Evolutionary conservation across 768 basidiomycete species (phyloP).

Genomic region (Pisolithus orientalis): DNA sequence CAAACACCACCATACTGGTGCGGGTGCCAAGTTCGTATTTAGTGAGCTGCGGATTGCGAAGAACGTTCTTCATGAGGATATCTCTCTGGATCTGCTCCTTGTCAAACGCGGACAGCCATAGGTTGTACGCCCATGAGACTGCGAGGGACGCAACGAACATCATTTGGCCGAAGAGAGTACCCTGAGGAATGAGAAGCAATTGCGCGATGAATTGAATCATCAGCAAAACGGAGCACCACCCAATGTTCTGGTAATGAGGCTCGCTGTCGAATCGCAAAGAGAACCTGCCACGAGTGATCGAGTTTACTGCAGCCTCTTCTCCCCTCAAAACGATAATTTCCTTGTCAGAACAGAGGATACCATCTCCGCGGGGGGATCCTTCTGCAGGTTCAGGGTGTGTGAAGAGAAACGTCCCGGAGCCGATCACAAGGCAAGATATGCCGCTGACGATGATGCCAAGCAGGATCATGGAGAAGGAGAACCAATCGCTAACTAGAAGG

Average conservation of each 20-base stretch:
- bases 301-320: slow-evolving; percentile 19
- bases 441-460: slow-evolving; percentile 28
- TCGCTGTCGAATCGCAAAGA: slow-evolving; percentile 8
- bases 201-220: slow-evolving; percentile 26
- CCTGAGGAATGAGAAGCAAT: slow-evolving; percentile 15
- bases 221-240: slow-evolving; percentile 22
- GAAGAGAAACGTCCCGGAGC: slow-evolving; percentile 18
- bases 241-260: slow-evolving; percentile 9
- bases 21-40: slow-evolving; percentile 1
- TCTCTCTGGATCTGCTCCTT: slow-evolving; percentile 15
- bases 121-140: slow-evolving; percentile 30
- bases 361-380: slow-evolving; percentile 21
- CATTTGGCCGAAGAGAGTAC: no score
- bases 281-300: slow-evolving; percentile 25
- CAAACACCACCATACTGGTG: slow-evolving; percentile 1
- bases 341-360: slow-evolving; percentile 15
- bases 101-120: slow-evolving; percentile 27
- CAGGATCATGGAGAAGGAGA: slow-evolving; percentile 22
- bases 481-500: slow-evolving; percentile 24
- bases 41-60: not conserved
- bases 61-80: slow-evolving; percentile 4
- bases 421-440: slow-evolving; percentile 19
- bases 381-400: slow-evolving; percentile 8
- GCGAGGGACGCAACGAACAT: slow-evolving; percentile 18
- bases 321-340: slow-evolving; percentile 25